A percentile compares a stretch with the other conserved stretches of the same genome.
Conservation (phyloP, 208 protist genomes). For the Polymyxa betae region DNA sequence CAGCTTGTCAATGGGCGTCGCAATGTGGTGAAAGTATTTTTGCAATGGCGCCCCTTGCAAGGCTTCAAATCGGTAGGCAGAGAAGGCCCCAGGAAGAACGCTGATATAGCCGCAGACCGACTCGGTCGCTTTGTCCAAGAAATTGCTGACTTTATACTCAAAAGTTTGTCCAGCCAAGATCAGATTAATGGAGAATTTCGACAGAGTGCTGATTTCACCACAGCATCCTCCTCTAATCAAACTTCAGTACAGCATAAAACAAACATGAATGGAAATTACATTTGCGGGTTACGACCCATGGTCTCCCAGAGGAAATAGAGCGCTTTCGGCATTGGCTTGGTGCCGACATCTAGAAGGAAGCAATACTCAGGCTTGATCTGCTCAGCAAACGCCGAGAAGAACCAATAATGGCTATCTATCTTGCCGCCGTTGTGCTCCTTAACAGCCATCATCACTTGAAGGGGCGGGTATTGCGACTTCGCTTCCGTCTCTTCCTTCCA, state of each 20-base stretch:
- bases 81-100: neutral
- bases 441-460: neutral
- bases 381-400: neutral
- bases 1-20: neutral
- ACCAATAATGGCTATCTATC: slow-evolving; percentile 4
- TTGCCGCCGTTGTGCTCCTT: slow-evolving; percentile 1
- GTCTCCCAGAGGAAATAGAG: neutral
- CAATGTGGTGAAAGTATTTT: slow-evolving; percentile 4
- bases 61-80: neutral
- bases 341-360: neutral
- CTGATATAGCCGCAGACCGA: neutral
- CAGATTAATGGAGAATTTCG: neutral
- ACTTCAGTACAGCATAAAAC: too few relatives aligned
- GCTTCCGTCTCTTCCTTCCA: neutral
- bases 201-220: neutral
- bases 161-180: neutral
- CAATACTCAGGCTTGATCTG: slow-evolving; percentile 2
- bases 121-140: neutral
- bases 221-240: neutral
- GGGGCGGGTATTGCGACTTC: neutral
- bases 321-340: neutral
- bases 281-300: too few relatives aligned
- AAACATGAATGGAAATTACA: too few relatives aligned
- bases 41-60: neutral
- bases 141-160: slow-evolving; percentile 5